Conservation (phyloP, 768 basidiomycete species). For the Coprinopsis strossmayeri region DNA sequence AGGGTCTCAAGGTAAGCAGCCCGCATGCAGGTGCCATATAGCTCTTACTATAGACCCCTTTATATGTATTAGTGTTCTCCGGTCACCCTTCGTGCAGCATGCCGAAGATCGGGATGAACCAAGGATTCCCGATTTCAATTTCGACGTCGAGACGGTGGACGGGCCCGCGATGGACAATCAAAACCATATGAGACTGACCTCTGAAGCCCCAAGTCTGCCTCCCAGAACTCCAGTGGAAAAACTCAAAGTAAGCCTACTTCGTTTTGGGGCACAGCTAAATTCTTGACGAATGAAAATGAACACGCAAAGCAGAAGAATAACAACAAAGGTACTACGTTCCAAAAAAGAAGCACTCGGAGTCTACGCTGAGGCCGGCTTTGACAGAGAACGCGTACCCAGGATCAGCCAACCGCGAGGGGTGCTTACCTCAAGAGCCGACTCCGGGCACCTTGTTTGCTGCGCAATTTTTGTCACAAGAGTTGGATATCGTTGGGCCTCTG, state of each 20-base stretch:
- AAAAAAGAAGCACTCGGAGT: no score
- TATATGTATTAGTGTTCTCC: neutral
- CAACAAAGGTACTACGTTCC: neutral
- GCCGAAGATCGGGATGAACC: conserved; percentile 4
- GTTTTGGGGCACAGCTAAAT: no score
- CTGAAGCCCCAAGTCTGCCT: no score
- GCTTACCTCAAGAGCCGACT: neutral
- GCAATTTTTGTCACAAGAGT: conserved; percentile 35
- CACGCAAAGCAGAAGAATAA: neutral
- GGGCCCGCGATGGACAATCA: neutral
- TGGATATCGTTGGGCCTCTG: neutral
- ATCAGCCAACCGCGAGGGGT: neutral
- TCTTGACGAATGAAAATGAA: neutral
- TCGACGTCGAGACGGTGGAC: conserved; percentile 8
- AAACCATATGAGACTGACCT: no score
- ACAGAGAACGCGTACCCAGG: conserved; percentile 2
- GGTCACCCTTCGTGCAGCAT: neutral
- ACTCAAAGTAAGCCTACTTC: no score
- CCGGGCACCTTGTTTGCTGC: conserved; percentile 31
- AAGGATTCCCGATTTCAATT: conserved; percentile 8
- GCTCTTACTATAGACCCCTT: no score
- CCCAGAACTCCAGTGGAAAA: no score
- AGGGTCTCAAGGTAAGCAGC: conserved; percentile 13
- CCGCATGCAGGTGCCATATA: no score
- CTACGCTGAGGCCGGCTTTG: no score